Evolutionary conservation across 139 green algal species (phyloP), one percentile per base, ranked within the genome.

Genomic region (Chlamydomonas sphaeroides): DNA sequence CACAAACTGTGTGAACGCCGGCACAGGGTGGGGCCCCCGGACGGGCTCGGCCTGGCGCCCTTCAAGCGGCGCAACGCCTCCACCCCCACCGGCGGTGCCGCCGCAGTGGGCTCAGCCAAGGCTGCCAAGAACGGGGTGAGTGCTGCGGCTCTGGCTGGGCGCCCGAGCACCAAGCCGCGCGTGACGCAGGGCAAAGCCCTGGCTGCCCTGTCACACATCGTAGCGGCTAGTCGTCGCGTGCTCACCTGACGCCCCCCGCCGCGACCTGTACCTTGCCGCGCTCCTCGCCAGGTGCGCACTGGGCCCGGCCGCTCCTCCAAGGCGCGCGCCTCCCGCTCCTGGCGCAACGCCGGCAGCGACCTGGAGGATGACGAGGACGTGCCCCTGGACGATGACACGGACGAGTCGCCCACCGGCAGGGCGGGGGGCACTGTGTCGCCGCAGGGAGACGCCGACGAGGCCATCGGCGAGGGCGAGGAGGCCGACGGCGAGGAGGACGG

Each of bases 1-100:
- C 14, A 51, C 8, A 20, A 8, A 51, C 10, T 14, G 14, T 20
- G 45, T 51, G 10, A 51, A 51, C 45, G 14, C 45, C 45, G 45
- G 45, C 45, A 51, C 45, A n/a, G n/a, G n/a, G 49, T 69, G 3
- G 84, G 84, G 14, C 35, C 77, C 14, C 26, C 49, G 39, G 84
- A 85, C 30, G 76, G 68, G 28, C 17, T 75, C 3, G 84, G 84
- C 36, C 15, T 88, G 59, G 84, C 84, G 3, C 84, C 84, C 7
- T 83, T 88, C 84, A 88, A 85, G 65, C 76, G 77, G 33, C 82
- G 82, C 57, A 53, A 14, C 45, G 45, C 45, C 45, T 10, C 45
- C 45, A 53, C 45, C 45, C 45, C 45, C 45, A 10, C 10, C 45
- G 14, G 45, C 45, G 45, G 45, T 14, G 45, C 11, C 45, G 10